Base-by-base conservation (phyloP, 2,329 filamentous ascomycete species). In the Bipolaris oryzae region DNA sequence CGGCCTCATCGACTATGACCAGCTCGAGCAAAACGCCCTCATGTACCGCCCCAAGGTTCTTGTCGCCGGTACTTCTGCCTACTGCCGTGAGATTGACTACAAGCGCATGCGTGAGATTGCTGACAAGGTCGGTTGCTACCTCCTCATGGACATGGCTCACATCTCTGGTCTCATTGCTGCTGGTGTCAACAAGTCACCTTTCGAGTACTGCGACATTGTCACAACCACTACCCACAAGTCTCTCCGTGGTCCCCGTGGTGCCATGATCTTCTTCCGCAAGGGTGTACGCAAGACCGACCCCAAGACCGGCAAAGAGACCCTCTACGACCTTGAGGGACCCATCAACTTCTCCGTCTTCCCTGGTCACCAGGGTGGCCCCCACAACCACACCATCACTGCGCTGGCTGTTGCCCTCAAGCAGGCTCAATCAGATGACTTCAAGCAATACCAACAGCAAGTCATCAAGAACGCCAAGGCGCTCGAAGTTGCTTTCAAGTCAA, bases 291-390 rank as follows among this genome's bases (percentile, higher is more conserved):
- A 86, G 75, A 87, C 88, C 50, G 90, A 96, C 76, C 80, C 89
- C 60, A 96, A 96, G 84, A 92, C 89, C 46, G 93, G 92, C 73
- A 89, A 90, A 76, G 88, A 96, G 72, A 87, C 89, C 67, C 79
- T 91, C 74, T 99, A 97, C 80, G 89, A 97, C 72, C 89, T 99
- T 39, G 95, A 99, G 84, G 87, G 88, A 69, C 91, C 92, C 54
- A 99, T 99, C 84, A 99, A 99, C 84, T 93, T 96, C 79, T 98
- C 95, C 55, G 95, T 99, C 77, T 99, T 99, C 87, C 95, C 95
- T 54, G 95, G 95, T 60, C 95, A 99, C 83, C 95, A 99, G 82
- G 95, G 95, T 75, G 95, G 95, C 31, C 95, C 95, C 50, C 95
- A 99, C 85, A 99, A 99, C 84, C 95, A 99, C 87, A 99, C 95